A percentile compares a stretch with the other conserved stretches of the same genome.
These are phyloP conservation scores for Saccharomycopsis sp. DNA, from an alignment of 805 yeast species.

Conservation along the genomic window DNA sequence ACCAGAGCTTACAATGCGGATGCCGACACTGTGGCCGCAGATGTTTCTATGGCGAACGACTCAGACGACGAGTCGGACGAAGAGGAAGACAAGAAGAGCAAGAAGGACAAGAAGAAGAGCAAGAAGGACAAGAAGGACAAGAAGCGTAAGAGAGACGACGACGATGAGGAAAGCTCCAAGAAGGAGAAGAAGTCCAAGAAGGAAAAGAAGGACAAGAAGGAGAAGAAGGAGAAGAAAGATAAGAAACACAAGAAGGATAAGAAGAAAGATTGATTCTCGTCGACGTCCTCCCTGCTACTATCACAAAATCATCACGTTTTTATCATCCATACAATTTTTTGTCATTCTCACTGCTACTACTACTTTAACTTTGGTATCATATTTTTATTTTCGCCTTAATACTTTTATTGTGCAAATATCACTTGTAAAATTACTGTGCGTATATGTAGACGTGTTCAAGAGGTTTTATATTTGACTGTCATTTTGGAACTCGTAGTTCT, in stretches of 20 bases:
- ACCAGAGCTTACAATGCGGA: constrained; percentile 89
- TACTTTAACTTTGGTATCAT: background rate
- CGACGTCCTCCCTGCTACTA: background rate
- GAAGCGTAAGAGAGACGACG: constrained; percentile 30
- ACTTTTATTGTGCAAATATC: no score
- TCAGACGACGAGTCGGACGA: constrained; percentile 35
- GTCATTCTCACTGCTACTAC: background rate
- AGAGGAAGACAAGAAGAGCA: constrained; percentile 31
- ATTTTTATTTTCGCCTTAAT: background rate
- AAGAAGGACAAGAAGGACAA: constrained; percentile 26
- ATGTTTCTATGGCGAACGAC: constrained; percentile 28
- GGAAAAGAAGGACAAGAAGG: constrained; percentile 27
- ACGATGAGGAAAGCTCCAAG: constrained; percentile 28
- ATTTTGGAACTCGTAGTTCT: no score
- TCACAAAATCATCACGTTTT: background rate
- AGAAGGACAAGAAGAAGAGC: constrained; percentile 29
- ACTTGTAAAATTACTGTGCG: no score
- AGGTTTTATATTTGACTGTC: no score
- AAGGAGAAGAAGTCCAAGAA: constrained; percentile 28
- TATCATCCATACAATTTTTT: background rate
- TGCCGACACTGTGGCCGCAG: constrained; percentile 67
- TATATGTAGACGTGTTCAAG: no score
- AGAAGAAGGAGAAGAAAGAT: constrained; percentile 28
- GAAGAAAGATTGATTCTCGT: constrained; percentile 10
- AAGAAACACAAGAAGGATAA: constrained; percentile 29